phyloP scores from a whole-genome alignment of 202 grass and related monocot genomes.

The Cymbopogon flexuosus region DNA sequence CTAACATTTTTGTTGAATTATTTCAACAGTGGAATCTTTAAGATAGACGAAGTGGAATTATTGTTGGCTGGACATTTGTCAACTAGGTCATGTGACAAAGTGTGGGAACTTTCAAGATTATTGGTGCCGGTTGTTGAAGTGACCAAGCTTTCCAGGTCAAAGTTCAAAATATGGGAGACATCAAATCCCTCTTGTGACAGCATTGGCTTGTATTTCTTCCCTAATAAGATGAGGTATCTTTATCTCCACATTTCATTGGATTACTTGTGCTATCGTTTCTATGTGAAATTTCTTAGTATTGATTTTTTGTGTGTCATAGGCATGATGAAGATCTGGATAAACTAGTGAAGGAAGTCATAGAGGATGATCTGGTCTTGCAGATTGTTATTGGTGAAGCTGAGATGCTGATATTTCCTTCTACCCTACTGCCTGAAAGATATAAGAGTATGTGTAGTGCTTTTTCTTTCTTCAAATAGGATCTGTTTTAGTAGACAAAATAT shows the following conservation, averaged over 20 bases:
- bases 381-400: slow-evolving; percentile 47
- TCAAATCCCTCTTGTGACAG: slow-evolving; percentile 40
- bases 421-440: slow-evolving; percentile 48
- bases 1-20: slow-evolving; percentile 6
- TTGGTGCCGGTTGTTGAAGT: slow-evolving; percentile 38
- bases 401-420: slow-evolving; percentile 61
- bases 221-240: slow-evolving; percentile 42
- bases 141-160: slow-evolving; percentile 46
- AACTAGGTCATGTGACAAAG: slow-evolving; percentile 52
- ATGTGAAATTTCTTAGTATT: neutral
- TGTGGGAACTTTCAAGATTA: slow-evolving; percentile 30
- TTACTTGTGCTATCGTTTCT: neutral
- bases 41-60: slow-evolving; percentile 17
- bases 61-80: slow-evolving; percentile 47
- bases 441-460: slow-evolving; percentile 43
- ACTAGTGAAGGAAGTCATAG: slow-evolving; percentile 42
- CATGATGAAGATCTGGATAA: slow-evolving; percentile 22
- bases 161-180: slow-evolving; percentile 43
- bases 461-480: neutral
- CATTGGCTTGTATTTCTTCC: slow-evolving; percentile 76
- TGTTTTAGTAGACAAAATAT: neutral
- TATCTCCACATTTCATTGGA: neutral
- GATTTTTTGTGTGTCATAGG: slow-evolving; percentile 24
- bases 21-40: slow-evolving; percentile 46
- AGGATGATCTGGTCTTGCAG: slow-evolving; percentile 45